Percentiles rank a stretch among this genome's conserved stretches.
Conservation (phyloP, 140 eudicot species). For the Cichorium intybus region DNA sequence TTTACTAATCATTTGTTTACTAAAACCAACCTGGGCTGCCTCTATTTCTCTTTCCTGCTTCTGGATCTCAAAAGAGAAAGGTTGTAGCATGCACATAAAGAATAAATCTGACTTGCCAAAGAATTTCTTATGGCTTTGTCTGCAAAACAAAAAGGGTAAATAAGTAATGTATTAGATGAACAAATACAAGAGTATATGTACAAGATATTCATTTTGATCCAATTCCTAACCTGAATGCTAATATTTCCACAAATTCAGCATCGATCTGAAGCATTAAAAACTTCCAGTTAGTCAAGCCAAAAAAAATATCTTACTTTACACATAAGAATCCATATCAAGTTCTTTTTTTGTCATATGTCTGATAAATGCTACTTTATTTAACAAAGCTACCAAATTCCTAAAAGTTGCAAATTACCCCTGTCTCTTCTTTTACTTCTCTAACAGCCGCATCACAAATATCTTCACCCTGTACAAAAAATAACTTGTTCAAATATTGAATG, state of each 20-base stretch:
- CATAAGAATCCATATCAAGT: background rate
- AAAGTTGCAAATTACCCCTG: slow-evolving; percentile 53
- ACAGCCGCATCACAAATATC: slow-evolving; percentile 72
- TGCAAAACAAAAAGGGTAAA: slow-evolving; percentile 28
- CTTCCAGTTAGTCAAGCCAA: background rate
- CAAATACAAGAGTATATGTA: background rate
- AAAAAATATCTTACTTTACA: background rate
- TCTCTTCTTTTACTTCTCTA: slow-evolving; percentile 80
- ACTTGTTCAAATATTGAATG: background rate
- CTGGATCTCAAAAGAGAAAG: slow-evolving; percentile 53
- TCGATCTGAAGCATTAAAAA: slow-evolving; percentile 46
- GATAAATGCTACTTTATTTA: background rate
- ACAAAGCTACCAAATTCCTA: too few relatives aligned
- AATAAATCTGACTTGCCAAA: slow-evolving; percentile 67
- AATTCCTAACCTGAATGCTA: slow-evolving; percentile 63
- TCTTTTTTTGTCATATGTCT: too few relatives aligned
- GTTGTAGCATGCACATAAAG: slow-evolving; percentile 66
- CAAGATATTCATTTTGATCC: background rate
- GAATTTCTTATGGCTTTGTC: slow-evolving; percentile 66
- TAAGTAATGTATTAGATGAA: background rate
- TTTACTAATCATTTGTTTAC: background rate
- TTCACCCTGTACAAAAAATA: slow-evolving; percentile 49
- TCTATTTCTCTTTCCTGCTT: slow-evolving; percentile 62
- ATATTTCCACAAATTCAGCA: slow-evolving; percentile 52
- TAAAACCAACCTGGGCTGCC: slow-evolving; percentile 61